Evolutionary conservation across 768 basidiomycete species (phyloP).

Genomic region (Hypholoma sublateritium): DNA sequence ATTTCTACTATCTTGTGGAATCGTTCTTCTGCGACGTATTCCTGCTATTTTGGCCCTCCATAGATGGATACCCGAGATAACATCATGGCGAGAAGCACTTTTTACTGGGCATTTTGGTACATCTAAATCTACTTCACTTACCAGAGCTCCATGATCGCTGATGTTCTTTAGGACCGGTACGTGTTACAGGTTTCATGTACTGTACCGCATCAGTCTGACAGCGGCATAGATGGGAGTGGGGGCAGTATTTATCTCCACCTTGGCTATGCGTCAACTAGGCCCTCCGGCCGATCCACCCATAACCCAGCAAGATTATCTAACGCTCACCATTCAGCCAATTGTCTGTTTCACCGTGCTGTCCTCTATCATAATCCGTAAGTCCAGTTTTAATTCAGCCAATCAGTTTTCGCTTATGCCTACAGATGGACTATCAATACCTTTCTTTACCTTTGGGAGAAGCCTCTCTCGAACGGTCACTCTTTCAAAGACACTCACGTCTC

Average conservation of each 20-base stretch:
- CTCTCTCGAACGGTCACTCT: slow-evolving; percentile 48
- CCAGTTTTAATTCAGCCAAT: not conserved
- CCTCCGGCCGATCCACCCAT: slow-evolving; percentile 57
- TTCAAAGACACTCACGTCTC: slow-evolving; percentile 40
- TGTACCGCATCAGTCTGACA: slow-evolving; percentile 1
- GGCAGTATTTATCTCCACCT: slow-evolving; percentile 82
- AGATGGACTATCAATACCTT: slow-evolving; percentile 74
- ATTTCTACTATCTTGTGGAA: slow-evolving; percentile 59
- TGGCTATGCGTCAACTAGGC: slow-evolving; percentile 66
- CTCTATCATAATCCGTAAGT: slow-evolving; percentile 81
- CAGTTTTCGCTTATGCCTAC: not conserved
- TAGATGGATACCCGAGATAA: slow-evolving; percentile 84
- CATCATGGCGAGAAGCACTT: slow-evolving; percentile 80
- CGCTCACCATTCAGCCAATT: slow-evolving; percentile 73
- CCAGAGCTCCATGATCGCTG: not conserved
- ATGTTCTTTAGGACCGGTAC: slow-evolving; percentile 47
- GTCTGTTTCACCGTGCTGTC: slow-evolving; percentile 85
- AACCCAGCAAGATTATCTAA: slow-evolving; percentile 72
- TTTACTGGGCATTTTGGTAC: slow-evolving; percentile 91
- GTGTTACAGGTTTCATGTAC: slow-evolving; percentile 18
- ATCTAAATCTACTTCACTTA: slow-evolving; percentile 25
- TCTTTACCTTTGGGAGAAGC: slow-evolving; percentile 56
- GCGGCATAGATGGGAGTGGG: slow-evolving; percentile 80
- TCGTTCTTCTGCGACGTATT: slow-evolving; percentile 77
- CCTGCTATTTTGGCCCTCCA: slow-evolving; percentile 79